Percentiles rank a stretch among this genome's conserved stretches.
Evolutionary conservation across 192 early-diverging fungal species (phyloP).

Genomic region (Paraglomus occultum): DNA sequence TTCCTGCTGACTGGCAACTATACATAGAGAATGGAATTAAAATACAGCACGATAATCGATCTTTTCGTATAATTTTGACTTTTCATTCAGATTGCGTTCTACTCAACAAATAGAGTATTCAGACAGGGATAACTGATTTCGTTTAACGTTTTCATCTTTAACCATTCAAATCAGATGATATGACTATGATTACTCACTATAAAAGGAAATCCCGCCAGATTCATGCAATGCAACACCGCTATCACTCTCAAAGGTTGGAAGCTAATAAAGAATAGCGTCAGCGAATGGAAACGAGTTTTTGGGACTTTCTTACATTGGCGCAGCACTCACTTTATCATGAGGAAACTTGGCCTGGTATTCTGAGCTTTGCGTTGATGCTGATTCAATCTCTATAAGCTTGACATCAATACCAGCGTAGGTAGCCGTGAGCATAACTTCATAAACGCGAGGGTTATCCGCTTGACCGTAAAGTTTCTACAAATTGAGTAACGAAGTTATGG

Average conservation of each 20-base stretch:
- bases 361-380: conserved; percentile 70
- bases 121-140: conserved; percentile 54
- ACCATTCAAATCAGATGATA: background rate
- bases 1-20: conserved; percentile 49
- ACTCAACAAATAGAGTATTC: conserved; percentile 29
- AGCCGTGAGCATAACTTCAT: conserved; percentile 66
- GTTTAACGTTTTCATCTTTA: conserved; percentile 42
- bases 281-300: background rate
- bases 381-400: conserved; percentile 60
- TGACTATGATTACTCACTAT: conserved; percentile 53
- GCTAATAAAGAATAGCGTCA: conserved; percentile 29
- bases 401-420: conserved; percentile 77
- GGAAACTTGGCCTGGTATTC: conserved; percentile 93
- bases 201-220: conserved; percentile 91
- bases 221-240: conserved; percentile 75
- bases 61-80: background rate
- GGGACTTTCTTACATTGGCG: background rate
- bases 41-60: background rate
- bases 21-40: background rate
- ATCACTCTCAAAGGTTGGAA: conserved; percentile 83
- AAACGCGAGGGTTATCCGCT: conserved; percentile 70
- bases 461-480: conserved; percentile 57
- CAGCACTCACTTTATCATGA: conserved; percentile 59
- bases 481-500: background rate
- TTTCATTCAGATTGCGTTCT: conserved; percentile 1